Conservation (phyloP, 2,329 filamentous ascomycete genomes). For the Colletotrichum lini region DNA sequence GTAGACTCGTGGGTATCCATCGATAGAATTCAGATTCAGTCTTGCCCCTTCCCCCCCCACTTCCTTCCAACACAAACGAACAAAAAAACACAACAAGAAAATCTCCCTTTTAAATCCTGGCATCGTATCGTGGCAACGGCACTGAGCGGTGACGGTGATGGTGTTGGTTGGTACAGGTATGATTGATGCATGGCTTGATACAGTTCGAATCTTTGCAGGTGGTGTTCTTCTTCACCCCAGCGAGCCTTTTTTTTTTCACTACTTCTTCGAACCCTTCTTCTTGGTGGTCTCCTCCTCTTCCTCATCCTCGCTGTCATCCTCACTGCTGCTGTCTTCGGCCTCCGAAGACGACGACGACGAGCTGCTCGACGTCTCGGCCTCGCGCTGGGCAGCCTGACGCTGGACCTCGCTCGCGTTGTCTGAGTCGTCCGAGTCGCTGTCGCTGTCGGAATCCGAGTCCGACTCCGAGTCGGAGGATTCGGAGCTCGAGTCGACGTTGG, state of each 20-base stretch:
- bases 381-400: conserved; percentile 50
- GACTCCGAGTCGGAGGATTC: conserved; percentile 53
- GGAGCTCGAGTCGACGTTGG: conserved; percentile 56
- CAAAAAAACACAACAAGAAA: conserved; percentile 16
- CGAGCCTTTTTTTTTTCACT: neutral
- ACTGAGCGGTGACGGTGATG: neutral
- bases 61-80: neutral
- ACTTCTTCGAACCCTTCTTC: conserved; percentile 20
- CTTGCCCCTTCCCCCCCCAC: conserved; percentile 1
- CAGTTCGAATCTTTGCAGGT: neutral
- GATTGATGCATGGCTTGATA: neutral
- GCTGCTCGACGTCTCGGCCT: conserved; percentile 56
- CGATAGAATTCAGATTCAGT: conserved; percentile 23
- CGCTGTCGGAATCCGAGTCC: conserved; percentile 42
- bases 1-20: conserved; percentile 38
- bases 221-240: no score
- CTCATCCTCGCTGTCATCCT: conserved; percentile 47
- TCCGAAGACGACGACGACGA: conserved; percentile 60
- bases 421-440: conserved; percentile 45
- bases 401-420: conserved; percentile 55
- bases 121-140: conserved; percentile 8
- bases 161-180: conserved; percentile 14
- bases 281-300: conserved; percentile 46
- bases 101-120: conserved; percentile 22
- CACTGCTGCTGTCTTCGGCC: conserved; percentile 49